Evolutionary conservation across 345 rosid species (phyloP), one percentile per base, ranked within the genome.

Genomic region (Jatropha curcas): DNA sequence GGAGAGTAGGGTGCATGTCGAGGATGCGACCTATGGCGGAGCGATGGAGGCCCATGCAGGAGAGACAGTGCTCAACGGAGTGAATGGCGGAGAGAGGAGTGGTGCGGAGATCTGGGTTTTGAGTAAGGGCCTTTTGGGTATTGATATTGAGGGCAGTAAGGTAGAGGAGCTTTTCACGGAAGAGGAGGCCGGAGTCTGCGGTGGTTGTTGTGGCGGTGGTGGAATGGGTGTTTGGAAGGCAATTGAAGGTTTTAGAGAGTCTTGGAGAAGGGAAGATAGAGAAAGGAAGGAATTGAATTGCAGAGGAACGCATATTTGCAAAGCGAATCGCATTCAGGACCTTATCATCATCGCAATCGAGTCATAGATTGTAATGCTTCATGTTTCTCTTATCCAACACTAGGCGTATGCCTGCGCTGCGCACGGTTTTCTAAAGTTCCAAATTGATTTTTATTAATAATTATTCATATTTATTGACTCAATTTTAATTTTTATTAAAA

Each of bases 21-120:
- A 94, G 91, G 61, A 94, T 80, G 12, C 97, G 85, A 58, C 93
- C 92, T 41, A 92, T 78, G 55, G 90, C 81, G 12, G 85, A 61
- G 62, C 90, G 85, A 11, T 86, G 79, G 67, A 94, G 85, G 50
- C 98, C 96, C 64, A 87, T 71, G 7, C 88, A 83, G 61, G 87
- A 83, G 76, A 94, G 88, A 63, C 81, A 84, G 51, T 56, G 34
- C 79, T 90, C 90, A 60, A 90, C 86, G 77, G 94, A 73, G 64
- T 73, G 74, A 79, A 94, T 82, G 60, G 90, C 56, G 77, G 98
- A 84, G 85, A 94, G 85, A 1, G 96, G 89, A 43, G 88, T 76
- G 35, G 90, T 80, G n/a, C 96, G 97, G 77, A 92, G 84, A 61
- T 88, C 67, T 0, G 97, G 98, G 79, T 90, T 92, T 14, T 76